Base-by-base conservation (phyloP, 805 yeast genomes). In the Cephaloascus fragrans region DNA sequence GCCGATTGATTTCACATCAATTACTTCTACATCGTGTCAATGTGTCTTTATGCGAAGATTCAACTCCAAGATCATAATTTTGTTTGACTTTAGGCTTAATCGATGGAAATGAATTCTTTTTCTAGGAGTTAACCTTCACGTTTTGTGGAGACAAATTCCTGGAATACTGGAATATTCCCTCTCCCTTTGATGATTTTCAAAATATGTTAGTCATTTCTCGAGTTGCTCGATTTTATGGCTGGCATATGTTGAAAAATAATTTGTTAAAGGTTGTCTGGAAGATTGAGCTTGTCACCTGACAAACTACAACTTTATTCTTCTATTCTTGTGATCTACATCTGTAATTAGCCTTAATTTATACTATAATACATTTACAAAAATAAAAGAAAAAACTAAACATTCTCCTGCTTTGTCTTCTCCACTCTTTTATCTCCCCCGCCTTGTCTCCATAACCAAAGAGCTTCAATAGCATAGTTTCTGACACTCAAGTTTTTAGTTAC, bases 401-500 rank as follows among this genome's bases (percentile, higher is more conserved):
- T 45, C 43, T 26, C 53, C 47, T 12, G 61, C 48, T 31, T 47
- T 43, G 5, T 61, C 61, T 34, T 54, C 61, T 39, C 56, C 61
- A 17, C 33, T 44, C 46, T 44, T 58, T 48, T 42, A 49, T 53
- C 46, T 42, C 73, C 77, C 0, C 74, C 73, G 1, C 72, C 75
- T 47, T 69, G 59, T 47, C 71, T 80, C 93, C 95, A 86, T 39
- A 89, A 60, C 95, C 96, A 89, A 28, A 89, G 66, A 1, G 96
- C 95, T 47, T 89, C 97, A 23, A 83, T 69, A 1, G 96, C 95
- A 55, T 87, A 85, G 47, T 75, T 83, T 48, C 84, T 67, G 1
- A 88, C 88, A 28, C 89, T 81, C 23, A 89, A 43, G 55, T 83
- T 85, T 15, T 59, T 64, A 0, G 86, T 80, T 38, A 59, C 63